Evolutionary conservation across 257 asterid genomes (phyloP).

Genomic region (Jaltomata sinuosa): DNA sequence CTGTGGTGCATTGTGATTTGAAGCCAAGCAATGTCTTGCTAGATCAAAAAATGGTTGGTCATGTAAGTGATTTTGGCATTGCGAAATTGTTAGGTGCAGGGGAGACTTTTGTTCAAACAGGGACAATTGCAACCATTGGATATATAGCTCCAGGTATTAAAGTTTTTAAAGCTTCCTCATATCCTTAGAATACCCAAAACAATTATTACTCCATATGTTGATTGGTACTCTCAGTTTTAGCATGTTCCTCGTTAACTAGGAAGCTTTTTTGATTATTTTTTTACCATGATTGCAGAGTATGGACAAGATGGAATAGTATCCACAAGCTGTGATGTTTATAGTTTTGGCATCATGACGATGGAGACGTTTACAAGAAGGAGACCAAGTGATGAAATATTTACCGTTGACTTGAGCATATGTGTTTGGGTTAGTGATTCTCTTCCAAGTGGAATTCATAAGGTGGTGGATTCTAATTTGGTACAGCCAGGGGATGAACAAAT

Average conservation of each 20-base stretch:
- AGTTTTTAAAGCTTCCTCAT: too few species aligned
- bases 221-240: not conserved
- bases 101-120: not conserved
- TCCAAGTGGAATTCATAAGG: too few species aligned
- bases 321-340: not conserved
- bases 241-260: not conserved
- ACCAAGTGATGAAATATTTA: too few species aligned
- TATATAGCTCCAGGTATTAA: not conserved
- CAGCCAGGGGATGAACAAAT: too few species aligned
- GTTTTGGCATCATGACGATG: not conserved
- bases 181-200: not conserved
- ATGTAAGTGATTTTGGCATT: not conserved
- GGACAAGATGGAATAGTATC: not conserved
- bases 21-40: not conserved
- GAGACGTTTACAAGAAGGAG: not conserved
- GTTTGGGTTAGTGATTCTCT: too few species aligned
- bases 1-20: not conserved
- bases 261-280: not conserved
- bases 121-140: not conserved
- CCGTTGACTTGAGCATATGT: too few species aligned
- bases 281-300: not conserved
- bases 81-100: not conserved
- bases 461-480: too few species aligned
- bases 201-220: not conserved
- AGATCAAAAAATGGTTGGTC: not conserved